These are phyloP conservation scores for Mucor sp. DNA, from an alignment of 371 early-diverging fungal genomes.

Conservation along the genomic window DNA sequence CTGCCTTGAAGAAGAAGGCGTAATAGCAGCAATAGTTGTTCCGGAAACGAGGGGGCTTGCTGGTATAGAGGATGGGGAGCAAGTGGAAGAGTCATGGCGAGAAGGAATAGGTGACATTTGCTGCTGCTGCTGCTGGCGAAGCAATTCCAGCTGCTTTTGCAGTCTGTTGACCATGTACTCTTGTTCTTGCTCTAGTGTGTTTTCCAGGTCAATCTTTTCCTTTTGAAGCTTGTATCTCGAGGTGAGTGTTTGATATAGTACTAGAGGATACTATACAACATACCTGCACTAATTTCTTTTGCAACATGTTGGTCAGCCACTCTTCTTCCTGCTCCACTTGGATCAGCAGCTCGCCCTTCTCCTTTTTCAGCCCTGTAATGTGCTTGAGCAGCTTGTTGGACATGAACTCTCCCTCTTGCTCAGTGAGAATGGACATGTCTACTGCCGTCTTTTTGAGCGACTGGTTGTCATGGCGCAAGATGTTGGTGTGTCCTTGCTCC, in stretches of 20 bases:
- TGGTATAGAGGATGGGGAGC: not conserved
- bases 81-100: not conserved
- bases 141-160: constrained; percentile 62
- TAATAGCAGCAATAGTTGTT: not conserved
- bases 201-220: constrained; percentile 83
- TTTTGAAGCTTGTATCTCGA: constrained; percentile 58
- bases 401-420: constrained; percentile 75
- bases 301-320: constrained; percentile 73
- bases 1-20: not conserved
- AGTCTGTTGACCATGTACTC: constrained; percentile 79
- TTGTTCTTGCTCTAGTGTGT: constrained; percentile 82
- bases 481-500: constrained; percentile 70
- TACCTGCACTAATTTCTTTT: constrained; percentile 58
- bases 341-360: constrained; percentile 66
- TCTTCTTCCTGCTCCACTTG: constrained; percentile 80
- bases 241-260: not conserved
- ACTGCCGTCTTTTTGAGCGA: constrained; percentile 62
- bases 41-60: constrained; percentile 4
- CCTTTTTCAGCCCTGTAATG: constrained; percentile 69
- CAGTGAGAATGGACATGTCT: constrained; percentile 64
- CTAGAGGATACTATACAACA: not conserved
- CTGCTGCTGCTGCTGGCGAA: constrained; percentile 44
- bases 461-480: constrained; percentile 68
- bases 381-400: constrained; percentile 68
- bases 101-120: not conserved